Percentiles rank a stretch among this genome's conserved stretches.
These are phyloP conservation scores for Dothistroma septosporum DNA, from an alignment of 2,329 filamentous ascomycete genomes.

Conservation along the genomic window DNA sequence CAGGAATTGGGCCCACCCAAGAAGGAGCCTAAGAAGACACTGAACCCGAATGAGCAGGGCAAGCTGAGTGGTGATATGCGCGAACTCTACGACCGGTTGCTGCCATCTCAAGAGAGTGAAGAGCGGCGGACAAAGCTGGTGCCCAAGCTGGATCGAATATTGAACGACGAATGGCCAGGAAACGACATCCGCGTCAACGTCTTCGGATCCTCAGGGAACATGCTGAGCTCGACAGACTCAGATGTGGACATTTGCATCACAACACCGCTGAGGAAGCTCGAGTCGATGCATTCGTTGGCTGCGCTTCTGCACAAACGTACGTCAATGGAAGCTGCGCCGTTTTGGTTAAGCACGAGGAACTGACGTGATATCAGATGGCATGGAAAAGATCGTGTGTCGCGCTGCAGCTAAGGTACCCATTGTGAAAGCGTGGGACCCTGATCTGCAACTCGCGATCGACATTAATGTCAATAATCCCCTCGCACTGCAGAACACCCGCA, in stretches of 20 bases:
- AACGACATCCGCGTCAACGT: constrained; percentile 85
- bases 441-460: constrained; percentile 82
- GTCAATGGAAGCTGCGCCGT: not conserved
- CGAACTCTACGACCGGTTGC: constrained; percentile 76
- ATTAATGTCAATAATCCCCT: constrained; percentile 99
- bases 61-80: constrained; percentile 78
- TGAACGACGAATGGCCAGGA: constrained; percentile 88
- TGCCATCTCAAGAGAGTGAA: constrained; percentile 77
- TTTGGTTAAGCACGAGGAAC: constrained; percentile 2
- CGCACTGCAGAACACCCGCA: constrained; percentile 90
- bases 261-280: constrained; percentile 79
- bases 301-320: constrained; percentile 59
- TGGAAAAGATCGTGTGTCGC: constrained; percentile 94
- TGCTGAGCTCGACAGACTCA: constrained; percentile 90
- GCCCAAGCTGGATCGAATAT: constrained; percentile 79
- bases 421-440: constrained; percentile 97
- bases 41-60: constrained; percentile 68
- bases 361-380: constrained; percentile 64
- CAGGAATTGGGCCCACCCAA: constrained; percentile 69
- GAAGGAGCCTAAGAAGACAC: constrained; percentile 63
- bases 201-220: constrained; percentile 96
- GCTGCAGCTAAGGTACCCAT: constrained; percentile 95
- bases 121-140: constrained; percentile 70
- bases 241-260: constrained; percentile 99
- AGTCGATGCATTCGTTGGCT: constrained; percentile 86